Conservation (phyloP, 2,329 filamentous ascomycete genomes). For the Neopestalotiopsis rosae region DNA sequence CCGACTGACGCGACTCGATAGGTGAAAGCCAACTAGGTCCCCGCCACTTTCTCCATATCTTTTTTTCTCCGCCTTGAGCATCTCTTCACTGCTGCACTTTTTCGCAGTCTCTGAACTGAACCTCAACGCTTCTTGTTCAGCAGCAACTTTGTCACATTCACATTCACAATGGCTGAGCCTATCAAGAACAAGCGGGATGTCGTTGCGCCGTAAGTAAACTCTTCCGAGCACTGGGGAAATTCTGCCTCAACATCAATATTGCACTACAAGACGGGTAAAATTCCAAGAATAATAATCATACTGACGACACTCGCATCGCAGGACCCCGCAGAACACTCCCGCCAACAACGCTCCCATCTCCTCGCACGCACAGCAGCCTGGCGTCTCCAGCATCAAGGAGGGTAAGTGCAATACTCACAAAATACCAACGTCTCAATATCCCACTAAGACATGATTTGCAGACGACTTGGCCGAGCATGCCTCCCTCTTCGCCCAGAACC, state of each 20-base stretch:
- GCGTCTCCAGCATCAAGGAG: slow-evolving; percentile 94
- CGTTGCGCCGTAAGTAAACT: slow-evolving; percentile 61
- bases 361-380: slow-evolving; percentile 94
- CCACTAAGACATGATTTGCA: slow-evolving; percentile 44
- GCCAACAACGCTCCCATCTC: slow-evolving; percentile 95
- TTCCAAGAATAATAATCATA: slow-evolving; percentile 19
- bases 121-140: slow-evolving; percentile 5
- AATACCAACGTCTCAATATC: slow-evolving; percentile 20
- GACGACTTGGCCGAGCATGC: slow-evolving; percentile 87
- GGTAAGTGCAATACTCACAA: slow-evolving; percentile 64
- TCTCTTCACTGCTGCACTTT: slow-evolving; percentile 13
- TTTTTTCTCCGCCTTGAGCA: slow-evolving; percentile 28
- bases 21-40: background rate
- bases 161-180: slow-evolving; percentile 63
- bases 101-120: slow-evolving; percentile 14
- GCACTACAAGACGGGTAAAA: background rate
- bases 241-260: background rate
- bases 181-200: slow-evolving; percentile 68
- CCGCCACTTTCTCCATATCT: slow-evolving; percentile 20
- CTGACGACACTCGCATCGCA: slow-evolving; percentile 50
- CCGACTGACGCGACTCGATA: slow-evolving; percentile 8
- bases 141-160: slow-evolving; percentile 17
- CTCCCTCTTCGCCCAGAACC: slow-evolving; percentile 94
- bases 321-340: slow-evolving; percentile 98
- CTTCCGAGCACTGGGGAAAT: background rate